phyloP scores from a whole-genome alignment of 495 filamentous ascomycete genomes.

The Penicillium riverlandense region DNA sequence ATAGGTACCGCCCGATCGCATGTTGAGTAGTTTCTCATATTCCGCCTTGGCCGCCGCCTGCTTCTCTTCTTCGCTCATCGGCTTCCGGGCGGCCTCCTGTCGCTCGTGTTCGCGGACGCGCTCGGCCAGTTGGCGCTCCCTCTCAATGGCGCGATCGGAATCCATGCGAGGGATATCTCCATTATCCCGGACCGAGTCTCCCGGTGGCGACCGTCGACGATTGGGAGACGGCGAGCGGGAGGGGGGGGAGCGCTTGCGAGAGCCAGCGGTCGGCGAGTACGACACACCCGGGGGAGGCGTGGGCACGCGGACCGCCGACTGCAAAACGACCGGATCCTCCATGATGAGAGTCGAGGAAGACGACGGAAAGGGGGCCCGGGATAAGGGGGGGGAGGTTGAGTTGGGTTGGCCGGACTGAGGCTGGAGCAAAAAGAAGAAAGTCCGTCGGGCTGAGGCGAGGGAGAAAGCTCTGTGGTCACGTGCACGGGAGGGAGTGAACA shows the following conservation, averaged over 20 bases:
- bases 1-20: conserved; percentile 91
- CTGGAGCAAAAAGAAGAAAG: background rate
- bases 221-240: conserved; percentile 59
- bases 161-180: conserved; percentile 43
- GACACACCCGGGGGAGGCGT: conserved; percentile 52
- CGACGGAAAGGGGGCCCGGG: conserved; percentile 2
- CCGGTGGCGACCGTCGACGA: conserved; percentile 52
- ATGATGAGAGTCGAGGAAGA: conserved; percentile 18
- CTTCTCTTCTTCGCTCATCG: conserved; percentile 76
- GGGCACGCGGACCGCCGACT: conserved; percentile 62
- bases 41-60: conserved; percentile 76
- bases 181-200: conserved; percentile 27
- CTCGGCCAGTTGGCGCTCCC: conserved; percentile 56
- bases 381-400: conserved; percentile 9
- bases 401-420: conserved; percentile 2
- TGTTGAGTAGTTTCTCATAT: conserved; percentile 81
- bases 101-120: conserved; percentile 50
- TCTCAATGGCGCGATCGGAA: conserved; percentile 49
- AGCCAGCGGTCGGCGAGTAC: conserved; percentile 39
- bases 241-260: conserved; percentile 55
- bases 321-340: conserved; percentile 46
- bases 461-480: conserved; percentile 22
- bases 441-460: background rate
- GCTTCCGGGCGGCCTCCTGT: conserved; percentile 44
- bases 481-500: background rate